These are phyloP conservation scores for Hydnomerulius pinastri DNA, from an alignment of 768 basidiomycete genomes.

Conservation along the genomic window DNA sequence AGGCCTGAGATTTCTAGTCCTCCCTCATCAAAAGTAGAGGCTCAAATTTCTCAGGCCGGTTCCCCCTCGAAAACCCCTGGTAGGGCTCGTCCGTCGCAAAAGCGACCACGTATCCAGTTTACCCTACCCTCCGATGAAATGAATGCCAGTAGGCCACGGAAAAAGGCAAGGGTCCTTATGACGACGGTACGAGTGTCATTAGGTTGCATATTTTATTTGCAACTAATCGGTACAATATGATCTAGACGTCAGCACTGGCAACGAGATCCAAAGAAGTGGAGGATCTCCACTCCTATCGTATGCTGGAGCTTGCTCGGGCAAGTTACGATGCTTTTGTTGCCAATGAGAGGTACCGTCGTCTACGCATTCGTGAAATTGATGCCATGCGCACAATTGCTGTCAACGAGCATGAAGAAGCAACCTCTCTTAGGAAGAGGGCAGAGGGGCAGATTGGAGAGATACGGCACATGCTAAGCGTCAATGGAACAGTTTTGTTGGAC, in stretches of 20 bases:
- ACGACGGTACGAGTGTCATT: no score
- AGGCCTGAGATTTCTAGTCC: no score
- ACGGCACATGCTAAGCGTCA: neutral
- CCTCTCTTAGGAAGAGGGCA: neutral
- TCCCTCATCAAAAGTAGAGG: no score
- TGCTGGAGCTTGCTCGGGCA: constrained; percentile 1
- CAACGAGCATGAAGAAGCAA: neutral
- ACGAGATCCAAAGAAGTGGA: neutral
- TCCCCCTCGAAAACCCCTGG: no score
- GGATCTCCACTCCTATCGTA: neutral
- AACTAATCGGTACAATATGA: neutral
- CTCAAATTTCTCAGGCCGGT: no score
- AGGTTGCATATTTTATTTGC: neutral
- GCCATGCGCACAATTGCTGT: neutral
- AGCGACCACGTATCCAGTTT: no score
- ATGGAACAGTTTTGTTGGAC: neutral
- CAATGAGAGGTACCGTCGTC: neutral
- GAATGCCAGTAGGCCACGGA: no score
- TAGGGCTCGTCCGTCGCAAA: no score
- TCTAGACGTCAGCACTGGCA: neutral
- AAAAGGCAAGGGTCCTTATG: no score
- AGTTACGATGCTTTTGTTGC: neutral
- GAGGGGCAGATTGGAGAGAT: neutral
- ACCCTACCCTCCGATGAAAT: no score
- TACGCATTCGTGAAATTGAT: neutral